phyloP scores from a whole-genome alignment of 176 grass and related monocot genomes.

The Sorghum bicolor region Sorghum_bicolor_NCBIv3 NC_012870.2:70979001-70979500 shows the following conservation, averaged over 20 bases:
- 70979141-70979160: constrained; percentile 96
- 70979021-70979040: constrained; percentile 22
- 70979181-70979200: constrained; percentile 99
- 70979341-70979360: constrained; percentile 69
- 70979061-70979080: constrained; percentile 36
- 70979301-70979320: constrained; percentile 77
- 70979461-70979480: constrained; percentile 61
- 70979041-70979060: constrained; percentile 32
- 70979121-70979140: constrained; percentile 86
- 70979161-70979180: constrained; percentile 83
- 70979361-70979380: constrained; percentile 56
- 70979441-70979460: constrained; percentile 65
- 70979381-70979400: constrained; percentile 59
- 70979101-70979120: constrained; percentile 54
- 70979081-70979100: constrained; percentile 63
- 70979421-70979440: constrained; percentile 56
- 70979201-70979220: constrained; percentile 99
- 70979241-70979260: constrained; percentile 99
- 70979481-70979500: constrained; percentile 42
- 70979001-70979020: constrained; percentile 64
- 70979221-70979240: constrained; percentile 93
- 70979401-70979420: constrained; percentile 58
- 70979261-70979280: constrained; percentile 98
- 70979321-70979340: constrained; percentile 94
- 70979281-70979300: constrained; percentile 98